Evolutionary conservation across 2,329 filamentous ascomycete genomes (phyloP).

Genomic region (Alternaria ethzedia): DNA sequence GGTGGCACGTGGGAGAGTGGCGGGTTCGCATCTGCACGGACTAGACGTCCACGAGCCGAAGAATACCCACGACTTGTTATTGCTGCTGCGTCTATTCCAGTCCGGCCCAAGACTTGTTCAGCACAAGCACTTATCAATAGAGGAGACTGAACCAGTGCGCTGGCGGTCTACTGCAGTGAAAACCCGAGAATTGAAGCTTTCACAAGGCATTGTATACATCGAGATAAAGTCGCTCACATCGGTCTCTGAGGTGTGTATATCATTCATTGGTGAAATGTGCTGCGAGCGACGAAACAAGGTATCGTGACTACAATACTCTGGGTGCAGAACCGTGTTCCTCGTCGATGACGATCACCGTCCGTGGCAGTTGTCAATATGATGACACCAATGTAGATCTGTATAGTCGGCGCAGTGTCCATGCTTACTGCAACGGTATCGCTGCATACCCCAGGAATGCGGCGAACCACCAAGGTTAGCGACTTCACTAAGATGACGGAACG

Average conservation of each 20-base stretch:
- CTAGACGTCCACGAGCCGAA: neutral
- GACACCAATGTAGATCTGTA: neutral
- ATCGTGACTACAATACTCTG: neutral
- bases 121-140: neutral
- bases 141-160: neutral
- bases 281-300: neutral
- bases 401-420: neutral
- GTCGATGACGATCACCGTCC: neutral
- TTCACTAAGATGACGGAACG: neutral
- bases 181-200: neutral
- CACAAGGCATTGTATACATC: neutral
- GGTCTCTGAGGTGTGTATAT: neutral
- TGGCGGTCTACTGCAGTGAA: neutral
- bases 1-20: neutral
- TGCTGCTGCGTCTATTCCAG: neutral
- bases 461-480: neutral
- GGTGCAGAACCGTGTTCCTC: neutral
- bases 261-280: neutral
- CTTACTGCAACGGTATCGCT: neutral
- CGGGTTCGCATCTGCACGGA: neutral
- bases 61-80: too few species aligned
- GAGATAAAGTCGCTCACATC: neutral
- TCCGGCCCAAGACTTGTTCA: neutral
- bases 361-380: neutral
- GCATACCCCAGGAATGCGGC: neutral